Conservation (phyloP, 73 alveolate genomes). For the Paramecium bursaria region DNA sequence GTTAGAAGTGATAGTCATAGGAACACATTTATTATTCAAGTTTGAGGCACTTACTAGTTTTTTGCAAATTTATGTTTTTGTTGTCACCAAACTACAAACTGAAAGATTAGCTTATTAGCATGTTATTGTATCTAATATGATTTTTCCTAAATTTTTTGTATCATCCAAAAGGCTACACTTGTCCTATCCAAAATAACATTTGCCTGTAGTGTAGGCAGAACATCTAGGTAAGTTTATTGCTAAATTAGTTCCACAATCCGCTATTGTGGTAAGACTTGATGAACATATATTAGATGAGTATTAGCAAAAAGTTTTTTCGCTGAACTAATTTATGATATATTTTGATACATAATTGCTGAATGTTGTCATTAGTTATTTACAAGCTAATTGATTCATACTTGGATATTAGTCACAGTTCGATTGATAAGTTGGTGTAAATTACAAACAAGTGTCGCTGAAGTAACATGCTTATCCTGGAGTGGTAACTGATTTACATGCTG, state of each 20-base stretch:
- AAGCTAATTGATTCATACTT: background rate
- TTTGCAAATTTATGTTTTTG: slow-evolving; percentile 6
- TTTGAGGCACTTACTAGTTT: background rate
- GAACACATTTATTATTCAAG: slow-evolving; percentile 13
- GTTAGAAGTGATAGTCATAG: background rate
- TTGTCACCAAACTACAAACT: slow-evolving; percentile 12
- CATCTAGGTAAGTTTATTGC: slow-evolving; percentile 36
- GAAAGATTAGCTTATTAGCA: slow-evolving; percentile 6
- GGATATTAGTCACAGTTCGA: background rate
- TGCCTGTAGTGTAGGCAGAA: background rate
- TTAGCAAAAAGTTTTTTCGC: slow-evolving; percentile 23
- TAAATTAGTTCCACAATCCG: slow-evolving; percentile 19
- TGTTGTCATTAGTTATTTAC: slow-evolving; percentile 1
- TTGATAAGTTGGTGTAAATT: background rate
- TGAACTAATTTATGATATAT: slow-evolving; percentile 15
- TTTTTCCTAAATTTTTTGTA: background rate
- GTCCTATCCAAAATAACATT: slow-evolving; percentile 9
- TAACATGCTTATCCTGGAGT: slow-evolving; percentile 26
- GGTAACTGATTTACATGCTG: slow-evolving; percentile 13
- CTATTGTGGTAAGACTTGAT: background rate
- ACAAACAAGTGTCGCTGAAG: background rate
- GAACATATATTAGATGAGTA: background rate
- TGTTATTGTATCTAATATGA: slow-evolving; percentile 5
- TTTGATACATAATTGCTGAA: no score
- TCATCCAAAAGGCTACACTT: background rate